Evolutionary conservation across 768 basidiomycete genomes (phyloP).

Genomic region (Trametes gibbosa): DNA sequence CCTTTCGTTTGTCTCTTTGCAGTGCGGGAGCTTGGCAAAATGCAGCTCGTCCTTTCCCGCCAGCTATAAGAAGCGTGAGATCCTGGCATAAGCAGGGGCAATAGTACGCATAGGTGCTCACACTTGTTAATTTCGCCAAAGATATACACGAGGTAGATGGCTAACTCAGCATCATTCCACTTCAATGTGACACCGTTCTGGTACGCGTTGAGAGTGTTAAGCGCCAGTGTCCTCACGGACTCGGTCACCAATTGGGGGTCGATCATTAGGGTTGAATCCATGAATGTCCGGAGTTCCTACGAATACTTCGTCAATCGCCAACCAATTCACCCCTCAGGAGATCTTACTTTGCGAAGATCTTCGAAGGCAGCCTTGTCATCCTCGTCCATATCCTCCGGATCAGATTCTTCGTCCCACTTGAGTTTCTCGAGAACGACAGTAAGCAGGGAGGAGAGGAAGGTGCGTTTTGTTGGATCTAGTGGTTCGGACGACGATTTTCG

Average conservation of each 20-base stretch:
- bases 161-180: constrained; percentile 94
- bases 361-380: constrained; percentile 85
- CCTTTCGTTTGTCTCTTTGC: constrained; percentile 65
- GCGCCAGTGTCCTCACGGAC: constrained; percentile 68
- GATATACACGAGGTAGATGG: constrained; percentile 88
- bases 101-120: constrained; percentile 33
- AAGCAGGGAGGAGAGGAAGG: constrained; percentile 77
- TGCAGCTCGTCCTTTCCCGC: constrained; percentile 77
- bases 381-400: constrained; percentile 81
- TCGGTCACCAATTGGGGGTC: constrained; percentile 84
- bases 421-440: constrained; percentile 81
- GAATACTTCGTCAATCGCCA: neutral
- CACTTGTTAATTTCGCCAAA: constrained; percentile 94
- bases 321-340: neutral
- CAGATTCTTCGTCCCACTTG: constrained; percentile 85
- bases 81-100: neutral
- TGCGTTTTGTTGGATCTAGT: constrained; percentile 61
- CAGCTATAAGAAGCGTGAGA: constrained; percentile 41
- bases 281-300: constrained; percentile 80
- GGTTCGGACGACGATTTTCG: constrained; percentile 60
- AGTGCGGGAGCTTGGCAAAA: constrained; percentile 77
- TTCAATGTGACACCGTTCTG: constrained; percentile 60
- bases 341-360: constrained; percentile 73
- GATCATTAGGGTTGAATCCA: constrained; percentile 84
- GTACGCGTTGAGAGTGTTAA: constrained; percentile 72